Percentiles rank a stretch among this genome's conserved stretches.
These are phyloP conservation scores for Amniculicola lignicola DNA, from an alignment of 495 filamentous ascomycete genomes.

Conservation along the genomic window DNA sequence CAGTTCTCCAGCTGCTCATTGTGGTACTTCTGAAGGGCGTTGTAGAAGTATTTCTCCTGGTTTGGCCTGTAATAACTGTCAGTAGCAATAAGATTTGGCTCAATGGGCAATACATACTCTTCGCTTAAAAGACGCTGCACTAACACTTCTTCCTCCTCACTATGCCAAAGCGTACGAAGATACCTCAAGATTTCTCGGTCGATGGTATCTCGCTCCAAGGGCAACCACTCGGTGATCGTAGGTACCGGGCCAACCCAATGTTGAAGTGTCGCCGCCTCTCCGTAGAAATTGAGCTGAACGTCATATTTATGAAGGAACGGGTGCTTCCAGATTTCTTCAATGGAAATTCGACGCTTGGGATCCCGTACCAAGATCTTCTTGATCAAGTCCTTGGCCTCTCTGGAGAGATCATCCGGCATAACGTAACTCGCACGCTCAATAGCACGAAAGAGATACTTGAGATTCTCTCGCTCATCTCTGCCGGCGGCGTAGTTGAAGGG, in stretches of 20 bases:
- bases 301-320: constrained; percentile 79
- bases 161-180: constrained; percentile 84
- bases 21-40: constrained; percentile 71
- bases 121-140: constrained; percentile 60
- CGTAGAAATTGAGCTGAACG: constrained; percentile 35
- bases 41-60: constrained; percentile 89
- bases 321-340: constrained; percentile 78
- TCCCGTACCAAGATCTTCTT: constrained; percentile 67
- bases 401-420: constrained; percentile 64
- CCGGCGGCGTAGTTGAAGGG: constrained; percentile 61
- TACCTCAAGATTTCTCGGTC: constrained; percentile 78
- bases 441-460: constrained; percentile 57
- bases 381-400: constrained; percentile 77
- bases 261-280: constrained; percentile 44
- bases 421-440: constrained; percentile 68
- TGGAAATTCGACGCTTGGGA: constrained; percentile 70
- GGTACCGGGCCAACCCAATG: constrained; percentile 55
- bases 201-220: constrained; percentile 57
- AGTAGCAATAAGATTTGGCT: background rate
- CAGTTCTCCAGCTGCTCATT: constrained; percentile 84
- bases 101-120: constrained; percentile 57
- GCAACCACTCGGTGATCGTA: constrained; percentile 51
- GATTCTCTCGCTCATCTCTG: constrained; percentile 63
- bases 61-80: constrained; percentile 57
- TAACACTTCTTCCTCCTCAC: constrained; percentile 67